Evolutionary conservation across 2,329 filamentous ascomycete species (phyloP), one percentile per base, ranked within the genome.

Genomic region (Cercospora brassicicola): DNA sequence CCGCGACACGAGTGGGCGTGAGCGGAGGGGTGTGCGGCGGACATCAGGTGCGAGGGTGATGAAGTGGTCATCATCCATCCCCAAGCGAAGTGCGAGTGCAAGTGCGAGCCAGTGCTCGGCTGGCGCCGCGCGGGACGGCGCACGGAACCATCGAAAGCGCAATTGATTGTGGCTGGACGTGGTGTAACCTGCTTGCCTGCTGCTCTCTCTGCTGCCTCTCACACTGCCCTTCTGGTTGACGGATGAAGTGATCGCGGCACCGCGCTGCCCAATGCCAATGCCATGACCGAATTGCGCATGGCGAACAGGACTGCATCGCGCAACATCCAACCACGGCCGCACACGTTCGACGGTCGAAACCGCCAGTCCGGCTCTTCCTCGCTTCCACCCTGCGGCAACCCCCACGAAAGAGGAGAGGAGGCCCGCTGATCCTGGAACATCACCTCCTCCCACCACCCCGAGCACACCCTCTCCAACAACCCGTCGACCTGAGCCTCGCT

Each of bases 401-500:
- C 42, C 42, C 42, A 48, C 42, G 42, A 42, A 42, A n/a, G 36
- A n/a, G 36, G 36, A 42, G 36, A 42, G 36, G 15, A 42, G 33
- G 33, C 33, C 33, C 33, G 33, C 33, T 15, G 33, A 39, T 39
- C 33, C 36, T 15, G 36, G 36, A 42, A 42, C 36, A 42, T n/a
- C 36, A 42, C 36, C 36, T 51, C 59, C 23, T 20, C 1, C 36
- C 28, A 26, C 59, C 59, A 51, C 59, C 9, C n/a, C 23, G 45
- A 64, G 30, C 28, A 64, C 62, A 36, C 36, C 62, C 53, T 48
- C 62, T 57, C 31, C 30, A 23, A 10, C 33, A 30, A 23, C 48
- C 45, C 31, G 11, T 7, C 45, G 39, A 36, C 15, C 20, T 15
- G 36, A 42, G 45, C 48, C 61, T 55, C 61, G 15, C n/a, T 20